These are phyloP conservation scores for Entelexis paramagnoliae DNA, from an alignment of 1,139 yeast genomes.

Conservation along the genomic window DNA sequence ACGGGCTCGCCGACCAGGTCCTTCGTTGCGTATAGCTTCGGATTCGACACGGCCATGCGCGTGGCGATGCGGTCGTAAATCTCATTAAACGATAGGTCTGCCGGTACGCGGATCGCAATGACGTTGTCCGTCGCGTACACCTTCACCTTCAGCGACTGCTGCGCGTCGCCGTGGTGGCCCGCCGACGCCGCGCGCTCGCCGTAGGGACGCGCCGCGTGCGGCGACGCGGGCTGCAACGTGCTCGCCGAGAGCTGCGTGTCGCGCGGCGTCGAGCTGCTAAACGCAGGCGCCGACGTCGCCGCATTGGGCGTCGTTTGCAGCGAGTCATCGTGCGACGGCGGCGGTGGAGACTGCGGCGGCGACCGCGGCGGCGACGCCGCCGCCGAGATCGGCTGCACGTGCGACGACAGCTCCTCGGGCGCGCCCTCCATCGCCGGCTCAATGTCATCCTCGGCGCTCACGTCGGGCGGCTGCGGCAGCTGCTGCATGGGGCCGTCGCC, in stretches of 20 bases:
- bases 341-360: not conserved
- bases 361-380: conserved; percentile 2
- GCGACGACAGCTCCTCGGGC: not conserved
- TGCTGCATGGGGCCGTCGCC: conserved; percentile 32
- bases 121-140: conserved; percentile 84
- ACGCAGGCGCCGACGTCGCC: not conserved
- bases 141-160: conserved; percentile 49
- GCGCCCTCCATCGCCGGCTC: not conserved
- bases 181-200: conserved; percentile 4
- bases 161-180: conserved; percentile 1
- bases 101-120: conserved; percentile 71
- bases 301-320: not conserved
- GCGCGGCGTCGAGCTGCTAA: not conserved
- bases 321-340: conserved; percentile 1
- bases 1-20: conserved; percentile 27
- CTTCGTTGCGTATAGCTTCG: conserved; percentile 28
- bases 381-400: not conserved
- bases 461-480: conserved; percentile 35
- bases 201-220: conserved; percentile 7
- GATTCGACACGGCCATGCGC: conserved; percentile 40
- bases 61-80: conserved; percentile 55
- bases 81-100: conserved; percentile 49
- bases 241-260: not conserved
- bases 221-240: not conserved
- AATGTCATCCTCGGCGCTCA: not conserved